phyloP scores from a whole-genome alignment of 345 rosid species.

The Eucalyptus lansdowneana region DNA sequence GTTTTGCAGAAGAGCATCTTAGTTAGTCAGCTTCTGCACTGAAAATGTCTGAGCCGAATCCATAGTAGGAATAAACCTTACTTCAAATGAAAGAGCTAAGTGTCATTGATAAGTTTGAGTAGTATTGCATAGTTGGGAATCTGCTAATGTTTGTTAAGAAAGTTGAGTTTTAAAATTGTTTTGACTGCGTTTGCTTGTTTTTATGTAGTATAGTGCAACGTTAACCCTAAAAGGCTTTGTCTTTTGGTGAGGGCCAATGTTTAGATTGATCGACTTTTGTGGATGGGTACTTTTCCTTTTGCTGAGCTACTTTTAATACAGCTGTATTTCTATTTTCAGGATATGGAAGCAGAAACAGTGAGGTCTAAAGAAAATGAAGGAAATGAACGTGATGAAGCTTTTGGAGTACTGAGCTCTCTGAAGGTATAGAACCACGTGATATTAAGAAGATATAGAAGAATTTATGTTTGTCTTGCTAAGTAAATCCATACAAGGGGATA shows the following conservation, averaged over 20 bases:
- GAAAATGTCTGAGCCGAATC: background rate
- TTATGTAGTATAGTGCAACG: background rate
- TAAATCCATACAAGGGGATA: background rate
- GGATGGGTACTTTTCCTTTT: background rate
- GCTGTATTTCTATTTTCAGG: slow-evolving; percentile 19
- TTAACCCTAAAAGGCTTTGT: background rate
- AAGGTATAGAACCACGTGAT: slow-evolving; percentile 26
- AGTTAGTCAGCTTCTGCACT: background rate
- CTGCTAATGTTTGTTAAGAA: background rate
- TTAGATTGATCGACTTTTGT: background rate
- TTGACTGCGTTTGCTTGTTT: background rate
- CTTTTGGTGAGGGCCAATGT: background rate
- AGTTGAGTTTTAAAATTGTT: background rate
- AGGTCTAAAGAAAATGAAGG: slow-evolving; percentile 33
- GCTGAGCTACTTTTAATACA: background rate
- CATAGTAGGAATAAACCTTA: background rate
- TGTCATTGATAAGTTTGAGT: background rate
- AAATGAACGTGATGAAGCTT: slow-evolving; percentile 29
- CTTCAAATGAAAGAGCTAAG: background rate
- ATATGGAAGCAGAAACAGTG: slow-evolving; percentile 46
- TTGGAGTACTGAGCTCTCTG: slow-evolving; percentile 39
- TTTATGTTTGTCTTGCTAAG: background rate
- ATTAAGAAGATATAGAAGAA: background rate
- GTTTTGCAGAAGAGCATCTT: background rate
- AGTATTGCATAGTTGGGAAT: background rate